Evolutionary conservation across 2,329 filamentous ascomycete genomes (phyloP).

Genomic region (Fusarium circinatum): DNA sequence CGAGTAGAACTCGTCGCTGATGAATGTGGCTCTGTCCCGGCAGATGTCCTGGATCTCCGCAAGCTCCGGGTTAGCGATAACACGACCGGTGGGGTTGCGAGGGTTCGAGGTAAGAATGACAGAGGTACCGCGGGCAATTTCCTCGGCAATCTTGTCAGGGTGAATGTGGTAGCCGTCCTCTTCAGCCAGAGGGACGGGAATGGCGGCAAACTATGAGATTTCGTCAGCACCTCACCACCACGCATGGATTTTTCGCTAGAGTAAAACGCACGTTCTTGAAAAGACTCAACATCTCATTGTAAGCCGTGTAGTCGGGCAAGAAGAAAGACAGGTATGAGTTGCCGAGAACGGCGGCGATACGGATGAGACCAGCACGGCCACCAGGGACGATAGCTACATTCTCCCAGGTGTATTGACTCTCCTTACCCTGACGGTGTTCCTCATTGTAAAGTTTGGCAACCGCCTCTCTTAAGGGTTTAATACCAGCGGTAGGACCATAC

Average conservation of each 20-base stretch:
- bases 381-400: constrained; percentile 97
- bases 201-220: constrained; percentile 71
- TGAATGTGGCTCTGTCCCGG: constrained; percentile 87
- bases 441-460: constrained; percentile 94
- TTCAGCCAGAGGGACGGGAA: constrained; percentile 85
- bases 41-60: constrained; percentile 93
- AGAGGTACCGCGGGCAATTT: constrained; percentile 84
- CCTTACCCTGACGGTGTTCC: constrained; percentile 87
- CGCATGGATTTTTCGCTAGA: background rate
- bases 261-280: constrained; percentile 76
- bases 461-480: constrained; percentile 87
- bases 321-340: constrained; percentile 95
- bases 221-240: background rate
- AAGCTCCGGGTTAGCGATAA: constrained; percentile 85
- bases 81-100: constrained; percentile 90
- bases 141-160: constrained; percentile 90
- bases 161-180: constrained; percentile 94
- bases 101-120: constrained; percentile 97
- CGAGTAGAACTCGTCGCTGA: constrained; percentile 96
- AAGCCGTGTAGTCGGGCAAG: constrained; percentile 94
- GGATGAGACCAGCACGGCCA: constrained; percentile 89
- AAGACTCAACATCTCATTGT: constrained; percentile 95
- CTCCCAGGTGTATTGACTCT: constrained; percentile 94
- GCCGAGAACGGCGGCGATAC: constrained; percentile 92
- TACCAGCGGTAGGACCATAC: constrained; percentile 93